Evolutionary conservation across 139 green algal genomes (phyloP), one percentile per base, ranked within the genome.

Genomic region (Chlamydomonas applanata): DNA sequence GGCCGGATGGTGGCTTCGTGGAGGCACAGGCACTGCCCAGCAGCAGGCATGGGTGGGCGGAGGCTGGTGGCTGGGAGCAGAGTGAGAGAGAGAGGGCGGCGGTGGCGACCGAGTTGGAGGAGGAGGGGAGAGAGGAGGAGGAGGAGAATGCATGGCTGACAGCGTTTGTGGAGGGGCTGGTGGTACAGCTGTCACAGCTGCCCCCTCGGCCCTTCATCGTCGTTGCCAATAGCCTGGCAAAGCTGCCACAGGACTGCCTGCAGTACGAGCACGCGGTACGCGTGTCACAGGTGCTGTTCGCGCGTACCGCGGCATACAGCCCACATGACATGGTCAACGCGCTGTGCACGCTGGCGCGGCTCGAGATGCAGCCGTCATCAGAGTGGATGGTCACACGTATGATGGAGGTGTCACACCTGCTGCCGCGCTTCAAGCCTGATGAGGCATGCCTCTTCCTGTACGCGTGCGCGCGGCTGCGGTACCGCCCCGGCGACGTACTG

Each of bases 261-360:
- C 40, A 49, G 7, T 49, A 49, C 40, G 40, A 49, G 59, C 11
- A 66, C 59, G 59, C 59, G 3, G n/a, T 66, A 9, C 29, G n/a
- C n/a, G 9, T 30, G 17, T 29, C 25, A 35, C 59, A 66, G 59
- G 24, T 66, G 24, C 25, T 66, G 29, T 34, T 66, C 9, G 29
- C n/a, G n/a, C 17, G 59, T 22, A 66, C 59, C 16, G n/a, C 29
- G 24, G 16, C 24, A 3, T 66, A 40, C 30, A 35, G 59, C 17
- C 17, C 62, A 27, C 62, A 70, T 30, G 62, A 70, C 62, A 16
- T 70, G 14, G 22, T 24, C 30, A 70, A 70, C 62, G 35, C 35
- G 34, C 34, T 70, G 62, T 33, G 33, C 34, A 46, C 62, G 3
- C 34, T 70, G 34, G 62, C 62, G 2, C 4, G 62, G 16, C 62